phyloP scores from a whole-genome alignment of 2,329 filamentous ascomycete species.

The Fonsecaea pedrosoi region DNA sequence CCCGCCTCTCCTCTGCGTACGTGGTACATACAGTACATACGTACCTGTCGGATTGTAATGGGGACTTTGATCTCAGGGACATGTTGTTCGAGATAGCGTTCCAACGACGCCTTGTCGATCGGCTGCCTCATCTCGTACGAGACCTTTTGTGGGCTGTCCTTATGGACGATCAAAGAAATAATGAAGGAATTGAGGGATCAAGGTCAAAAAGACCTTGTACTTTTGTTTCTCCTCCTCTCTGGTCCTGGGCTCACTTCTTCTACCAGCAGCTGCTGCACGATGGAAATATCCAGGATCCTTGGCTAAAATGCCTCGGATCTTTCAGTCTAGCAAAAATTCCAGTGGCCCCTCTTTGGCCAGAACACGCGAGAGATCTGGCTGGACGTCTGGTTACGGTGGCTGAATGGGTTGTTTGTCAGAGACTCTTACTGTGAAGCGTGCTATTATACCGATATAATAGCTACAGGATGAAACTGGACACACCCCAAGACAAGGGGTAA shows the following conservation, averaged over 20 bases:
- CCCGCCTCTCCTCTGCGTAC: no score
- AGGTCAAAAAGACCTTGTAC: no score
- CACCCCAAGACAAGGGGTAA: no score
- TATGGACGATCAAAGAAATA: neutral
- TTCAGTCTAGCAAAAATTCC: neutral
- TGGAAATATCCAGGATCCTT: neutral
- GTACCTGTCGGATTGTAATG: slow-evolving; percentile 85
- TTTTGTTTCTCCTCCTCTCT: no score
- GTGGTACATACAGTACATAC: slow-evolving; percentile 27
- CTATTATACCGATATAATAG: no score
- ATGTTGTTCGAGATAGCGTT: slow-evolving; percentile 76
- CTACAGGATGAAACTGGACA: no score
- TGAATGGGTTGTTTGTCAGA: no score
- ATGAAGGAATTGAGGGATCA: neutral
- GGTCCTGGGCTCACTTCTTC: neutral
- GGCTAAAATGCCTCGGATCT: neutral
- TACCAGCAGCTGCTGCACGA: neutral
- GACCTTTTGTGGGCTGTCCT: neutral
- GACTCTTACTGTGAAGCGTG: neutral
- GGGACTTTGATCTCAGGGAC: slow-evolving; percentile 86
- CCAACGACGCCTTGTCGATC: slow-evolving; percentile 80
- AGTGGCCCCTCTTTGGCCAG: neutral
- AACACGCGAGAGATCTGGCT: neutral
- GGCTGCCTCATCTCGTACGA: slow-evolving; percentile 74
- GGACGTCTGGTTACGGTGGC: neutral